Evolutionary conservation across 441 rosid species (phyloP), one percentile per base, ranked within the genome.

Genomic region (Aleurites moluccanus): DNA sequence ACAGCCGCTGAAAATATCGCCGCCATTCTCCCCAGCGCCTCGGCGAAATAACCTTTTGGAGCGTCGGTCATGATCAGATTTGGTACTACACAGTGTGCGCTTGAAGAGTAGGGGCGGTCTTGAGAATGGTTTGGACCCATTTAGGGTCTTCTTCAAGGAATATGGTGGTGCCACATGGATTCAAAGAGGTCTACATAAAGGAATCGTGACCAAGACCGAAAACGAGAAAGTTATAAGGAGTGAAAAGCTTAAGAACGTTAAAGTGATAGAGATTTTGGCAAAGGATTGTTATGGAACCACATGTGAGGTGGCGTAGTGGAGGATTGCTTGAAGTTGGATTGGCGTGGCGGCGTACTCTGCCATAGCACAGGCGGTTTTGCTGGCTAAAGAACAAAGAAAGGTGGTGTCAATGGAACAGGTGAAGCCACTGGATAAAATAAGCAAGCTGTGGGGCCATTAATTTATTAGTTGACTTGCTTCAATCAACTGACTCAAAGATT

Each of bases 161-260:
- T 3, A 92, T 8, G 14, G 99, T 94, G 64, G 78, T 84, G 73
- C 97, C 97, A 2, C 84, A 82, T 30, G 95, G 95, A 67, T 94
- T 94, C 33, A 94, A 83, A 0, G 97, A 84, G 42, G 80, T 80
- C 98, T 97, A 94, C 98, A 94, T 94, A 64, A 91, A 89, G 5
- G 97, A 92, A 74, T 94, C 98, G 38, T 83, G 86, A 20, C 97
- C 98, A 7, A 94, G 92, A 0, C 99, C 99, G 77, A 89, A 92
- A 28, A 94, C 94, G 10, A 94, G 91, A 76, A 94, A 88, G 72
- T 91, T 92, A 75, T 97, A 91, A 3, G 99, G 98, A 3, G 88
- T 20, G 2, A 81, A 79, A 0, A 70, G 76, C 15, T 79, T 85
- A 23, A 94, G 92, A 40, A 94, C 94, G n/a, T 90, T 81, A 89